Evolutionary conservation across 768 basidiomycete species (phyloP), one percentile per base, ranked within the genome.

Genomic region (Austroboletus eburneus): DNA sequence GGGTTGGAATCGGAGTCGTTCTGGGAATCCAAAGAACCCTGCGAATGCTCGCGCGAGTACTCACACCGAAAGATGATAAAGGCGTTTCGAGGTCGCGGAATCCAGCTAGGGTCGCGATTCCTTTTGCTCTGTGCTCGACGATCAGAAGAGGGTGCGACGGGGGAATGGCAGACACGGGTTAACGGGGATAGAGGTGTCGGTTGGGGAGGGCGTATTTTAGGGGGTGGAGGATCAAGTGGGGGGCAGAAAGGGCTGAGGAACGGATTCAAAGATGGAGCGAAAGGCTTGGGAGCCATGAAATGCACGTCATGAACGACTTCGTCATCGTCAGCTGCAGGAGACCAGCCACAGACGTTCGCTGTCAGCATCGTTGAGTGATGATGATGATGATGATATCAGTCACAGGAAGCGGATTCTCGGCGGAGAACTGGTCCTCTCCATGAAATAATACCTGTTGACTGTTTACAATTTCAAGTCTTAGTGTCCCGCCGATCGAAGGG

Each of bases 21-120:
- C 23, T 69, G 62, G 13, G 69, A 63, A 4, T 72, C 70, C 35
- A 70, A 67, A 18, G 45, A 35, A 3, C 43, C 27, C 35, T 72
- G 67, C 65, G 64, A 62, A 58, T 79, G 72, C 49, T 68, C 68
- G 56, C 64, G 73, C 53, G 75, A 73, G 57, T 76, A 86, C 51
- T 83, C 76, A 57, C 83, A 81, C 25, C 84, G 81, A 67, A 85
- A 86, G 43, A 86, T 76, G 62, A 86, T 83, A 66, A 86, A 86
- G 36, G 80, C 72, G 50, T 86, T 86, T 2, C 80, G 75, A 4
- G 85, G 85, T 12, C 85, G 78, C 21, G 82, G 79, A 29, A 84
- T 74, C 75, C 78, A 80, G n/a, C 61, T 65, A 1, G 81, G 77
- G 47, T 82, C 76, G 9, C 69, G 68, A 44, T 67, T 61, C 33